Percentiles rank a stretch among this genome's conserved stretches.
Conservation (phyloP, 2,329 filamentous ascomycete species). For the Hypoxylon sp. region DNA sequence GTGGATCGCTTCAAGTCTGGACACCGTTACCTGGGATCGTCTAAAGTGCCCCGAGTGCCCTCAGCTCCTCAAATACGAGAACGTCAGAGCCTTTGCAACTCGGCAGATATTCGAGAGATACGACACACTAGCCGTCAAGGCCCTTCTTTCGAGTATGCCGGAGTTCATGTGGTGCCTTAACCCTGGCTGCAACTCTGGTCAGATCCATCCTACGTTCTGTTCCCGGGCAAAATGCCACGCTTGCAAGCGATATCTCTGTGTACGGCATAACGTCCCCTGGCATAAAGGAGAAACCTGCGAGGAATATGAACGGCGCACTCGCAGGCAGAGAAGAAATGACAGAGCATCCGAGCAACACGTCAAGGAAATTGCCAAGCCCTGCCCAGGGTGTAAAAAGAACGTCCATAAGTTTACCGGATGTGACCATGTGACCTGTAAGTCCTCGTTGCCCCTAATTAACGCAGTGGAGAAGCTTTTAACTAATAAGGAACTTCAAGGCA, state of each 20-base stretch:
- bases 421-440: constrained; percentile 61
- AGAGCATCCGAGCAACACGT: constrained; percentile 55
- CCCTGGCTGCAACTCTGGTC: constrained; percentile 56
- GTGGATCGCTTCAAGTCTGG: constrained; percentile 55
- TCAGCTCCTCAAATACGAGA: constrained; percentile 50
- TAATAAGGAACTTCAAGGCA: constrained; percentile 30
- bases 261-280: constrained; percentile 57
- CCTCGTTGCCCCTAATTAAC: neutral
- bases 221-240: constrained; percentile 54
- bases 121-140: constrained; percentile 55
- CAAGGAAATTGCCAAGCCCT: constrained; percentile 54
- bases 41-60: constrained; percentile 57
- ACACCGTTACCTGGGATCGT: constrained; percentile 52
- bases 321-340: constrained; percentile 51
- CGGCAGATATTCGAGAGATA: constrained; percentile 54
- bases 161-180: constrained; percentile 59
- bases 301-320: constrained; percentile 55
- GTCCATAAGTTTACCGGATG: constrained; percentile 58
- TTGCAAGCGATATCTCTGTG: constrained; percentile 55
- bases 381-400: constrained; percentile 56
- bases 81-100: constrained; percentile 52
- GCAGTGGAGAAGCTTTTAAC: neutral
- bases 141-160: constrained; percentile 49
- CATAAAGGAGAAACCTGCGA: constrained; percentile 57
- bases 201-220: constrained; percentile 55